Percentiles rank a stretch among this genome's conserved stretches.
Evolutionary conservation across 2,329 filamentous ascomycete species (phyloP).

Genomic region (Botrytis tulipae): DNA sequence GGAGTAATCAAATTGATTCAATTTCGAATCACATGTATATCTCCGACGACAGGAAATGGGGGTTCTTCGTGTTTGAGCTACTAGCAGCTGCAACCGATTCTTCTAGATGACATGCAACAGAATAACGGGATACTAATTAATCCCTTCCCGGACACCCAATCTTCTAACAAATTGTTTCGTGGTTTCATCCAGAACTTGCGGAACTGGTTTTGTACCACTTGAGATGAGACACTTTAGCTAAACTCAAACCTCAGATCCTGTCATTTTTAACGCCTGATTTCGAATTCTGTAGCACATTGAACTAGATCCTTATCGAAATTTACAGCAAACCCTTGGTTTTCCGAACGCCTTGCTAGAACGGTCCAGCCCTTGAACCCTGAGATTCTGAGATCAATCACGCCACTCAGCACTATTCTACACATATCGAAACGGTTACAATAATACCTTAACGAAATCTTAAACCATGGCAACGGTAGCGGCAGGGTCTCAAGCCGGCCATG

Average conservation of each 20-base stretch:
- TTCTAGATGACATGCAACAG: not conserved
- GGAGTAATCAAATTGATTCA: not conserved
- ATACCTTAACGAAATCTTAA: not conserved
- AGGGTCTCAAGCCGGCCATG: constrained; percentile 28
- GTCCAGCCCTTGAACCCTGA: not conserved
- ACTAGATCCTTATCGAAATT: not conserved
- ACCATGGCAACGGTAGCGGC: constrained; percentile 21
- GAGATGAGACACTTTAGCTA: not conserved
- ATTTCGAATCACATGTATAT: not conserved
- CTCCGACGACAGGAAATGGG: not conserved
- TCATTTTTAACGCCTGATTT: not conserved
- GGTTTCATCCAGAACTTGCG: not conserved
- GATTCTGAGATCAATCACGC: not conserved
- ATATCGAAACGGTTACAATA: too few species aligned
- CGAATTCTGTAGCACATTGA: not conserved
- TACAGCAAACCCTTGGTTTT: constrained; percentile 1
- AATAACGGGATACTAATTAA: not conserved
- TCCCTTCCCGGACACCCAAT: not conserved
- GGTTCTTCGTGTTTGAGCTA: not conserved
- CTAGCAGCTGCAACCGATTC: not conserved
- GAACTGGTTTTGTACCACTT: not conserved
- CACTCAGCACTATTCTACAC: not conserved
- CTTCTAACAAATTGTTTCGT: not conserved
- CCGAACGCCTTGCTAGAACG: not conserved
- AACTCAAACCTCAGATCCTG: not conserved